These are phyloP conservation scores for Alloteropsis angusta DNA, from an alignment of 202 grass and related monocot species.

Conservation along the genomic window DNA sequence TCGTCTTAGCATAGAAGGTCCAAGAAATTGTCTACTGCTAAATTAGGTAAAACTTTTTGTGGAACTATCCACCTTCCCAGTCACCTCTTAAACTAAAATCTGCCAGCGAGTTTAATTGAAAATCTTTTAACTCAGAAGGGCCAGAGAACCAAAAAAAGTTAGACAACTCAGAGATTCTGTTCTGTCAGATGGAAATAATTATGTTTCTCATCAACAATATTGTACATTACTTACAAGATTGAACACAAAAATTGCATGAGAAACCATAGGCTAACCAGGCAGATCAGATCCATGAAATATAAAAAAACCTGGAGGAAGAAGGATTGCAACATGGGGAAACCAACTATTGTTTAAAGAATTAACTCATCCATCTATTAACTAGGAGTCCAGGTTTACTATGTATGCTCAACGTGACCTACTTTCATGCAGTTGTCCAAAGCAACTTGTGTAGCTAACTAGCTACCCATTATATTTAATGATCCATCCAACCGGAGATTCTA, in stretches of 20 bases:
- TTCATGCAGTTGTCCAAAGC: background rate
- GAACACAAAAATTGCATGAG: conserved; percentile 18
- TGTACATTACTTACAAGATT: conserved; percentile 24
- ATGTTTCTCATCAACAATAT: conserved; percentile 20
- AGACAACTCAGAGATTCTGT: background rate
- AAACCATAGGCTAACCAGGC: background rate
- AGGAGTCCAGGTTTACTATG: background rate
- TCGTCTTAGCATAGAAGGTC: background rate
- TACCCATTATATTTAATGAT: background rate
- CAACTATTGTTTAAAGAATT: conserved; percentile 17
- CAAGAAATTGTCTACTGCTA: background rate
- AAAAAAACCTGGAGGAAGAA: background rate
- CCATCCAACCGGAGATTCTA: background rate
- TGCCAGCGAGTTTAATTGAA: too few species aligned
- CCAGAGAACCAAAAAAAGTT: background rate
- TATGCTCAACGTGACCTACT: background rate
- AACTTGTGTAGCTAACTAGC: background rate
- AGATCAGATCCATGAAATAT: background rate
- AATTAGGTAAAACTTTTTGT: background rate
- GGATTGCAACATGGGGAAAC: background rate
- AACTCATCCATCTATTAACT: conserved; percentile 8
- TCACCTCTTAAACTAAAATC: background rate
- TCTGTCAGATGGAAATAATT: background rate
- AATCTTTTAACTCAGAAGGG: background rate
- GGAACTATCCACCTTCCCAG: background rate